Evolutionary conservation across 805 yeast species (phyloP), one percentile per base, ranked within the genome.

Genomic region (Torulaspora quercuum): DNA sequence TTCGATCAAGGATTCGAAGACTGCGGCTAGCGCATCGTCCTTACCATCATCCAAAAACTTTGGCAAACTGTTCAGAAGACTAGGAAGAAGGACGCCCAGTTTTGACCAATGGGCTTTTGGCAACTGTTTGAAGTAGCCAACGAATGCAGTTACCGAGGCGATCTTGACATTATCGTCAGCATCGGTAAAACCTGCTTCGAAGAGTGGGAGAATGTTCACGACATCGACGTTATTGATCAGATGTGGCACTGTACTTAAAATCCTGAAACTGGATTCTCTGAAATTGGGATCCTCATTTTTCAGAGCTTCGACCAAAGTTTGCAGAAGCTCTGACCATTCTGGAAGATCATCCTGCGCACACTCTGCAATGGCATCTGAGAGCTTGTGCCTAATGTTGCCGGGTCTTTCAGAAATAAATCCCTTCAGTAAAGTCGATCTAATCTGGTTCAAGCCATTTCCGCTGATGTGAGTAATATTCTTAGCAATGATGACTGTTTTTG

Each of bases 351-450:
- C 82, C 52, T 80, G 79, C 2, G 96, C 94, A 29, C 90, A 76
- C 63, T 89, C 97, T 1, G 97, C 85, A 31, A 92, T 82, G 6
- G 95, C 95, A 67, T 92, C 98, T 2, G 96, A 80, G 32, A 92
- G 67, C 57, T 90, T 92, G 61, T 90, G 96, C 57, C 97, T 79
- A 20, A 87, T 87, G 45, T 75, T 76, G 44, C 76, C 77, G n/a
- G 82, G 67, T 57, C 81, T 86, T 42, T 72, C 80, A 7, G 77
- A 59, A 3, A 75, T 57, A 52, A 90, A 86, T 10, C 96, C 97
- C 41, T 73, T 73, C 47, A 89, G 68, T 24, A 90, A 71, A 14
- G 76, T 68, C 11, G 67, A 49, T 47, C 94, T 76, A 34, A 90
- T 76, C 53, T 81, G 82, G 24, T 53, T 59, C 41, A 76, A 70